Evolutionary conservation across 139 green algal genomes (phyloP).

Genomic region (Micromonas commoda): DNA sequence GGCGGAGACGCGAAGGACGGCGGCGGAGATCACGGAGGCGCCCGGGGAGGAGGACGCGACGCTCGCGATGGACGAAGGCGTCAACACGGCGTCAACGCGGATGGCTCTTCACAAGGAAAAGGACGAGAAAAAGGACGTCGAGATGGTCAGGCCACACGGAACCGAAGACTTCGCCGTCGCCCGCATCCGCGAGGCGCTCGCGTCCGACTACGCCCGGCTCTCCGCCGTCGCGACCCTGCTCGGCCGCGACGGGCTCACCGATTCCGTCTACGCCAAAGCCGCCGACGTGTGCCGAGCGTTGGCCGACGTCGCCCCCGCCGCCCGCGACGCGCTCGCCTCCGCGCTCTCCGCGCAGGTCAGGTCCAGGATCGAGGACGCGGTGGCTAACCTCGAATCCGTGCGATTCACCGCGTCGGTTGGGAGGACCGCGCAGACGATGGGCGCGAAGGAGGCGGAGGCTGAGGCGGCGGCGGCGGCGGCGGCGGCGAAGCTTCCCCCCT

Average conservation of each 20-base stretch:
- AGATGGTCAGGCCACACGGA: too few species aligned
- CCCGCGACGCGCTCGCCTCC: constrained; percentile 53
- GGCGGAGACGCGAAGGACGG: not conserved
- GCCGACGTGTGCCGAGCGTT: constrained; percentile 54
- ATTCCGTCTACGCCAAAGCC: constrained; percentile 49
- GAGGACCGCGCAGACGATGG: too few species aligned
- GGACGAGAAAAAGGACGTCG: too few species aligned
- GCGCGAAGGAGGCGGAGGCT: too few species aligned
- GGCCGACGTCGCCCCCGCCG: constrained; percentile 46
- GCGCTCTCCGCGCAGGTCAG: constrained; percentile 32
- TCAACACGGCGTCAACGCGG: too few species aligned
- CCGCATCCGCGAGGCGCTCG: not conserved
- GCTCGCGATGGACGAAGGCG: not conserved
- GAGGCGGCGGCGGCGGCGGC: too few species aligned
- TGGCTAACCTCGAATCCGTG: not conserved
- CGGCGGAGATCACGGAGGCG: not conserved
- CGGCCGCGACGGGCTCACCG: constrained; percentile 46
- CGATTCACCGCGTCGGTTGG: too few species aligned
- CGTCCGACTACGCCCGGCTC: not conserved
- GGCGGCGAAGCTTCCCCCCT: too few species aligned
- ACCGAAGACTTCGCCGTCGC: too few species aligned
- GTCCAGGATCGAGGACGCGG: constrained; percentile 9
- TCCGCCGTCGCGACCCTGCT: not conserved
- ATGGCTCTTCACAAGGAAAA: too few species aligned
- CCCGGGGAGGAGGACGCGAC: too few species aligned